A percentile compares a stretch with the other conserved stretches of the same genome.
These are phyloP conservation scores for Collybia nuda DNA, from an alignment of 768 basidiomycete genomes.

Conservation along the genomic window DNA sequence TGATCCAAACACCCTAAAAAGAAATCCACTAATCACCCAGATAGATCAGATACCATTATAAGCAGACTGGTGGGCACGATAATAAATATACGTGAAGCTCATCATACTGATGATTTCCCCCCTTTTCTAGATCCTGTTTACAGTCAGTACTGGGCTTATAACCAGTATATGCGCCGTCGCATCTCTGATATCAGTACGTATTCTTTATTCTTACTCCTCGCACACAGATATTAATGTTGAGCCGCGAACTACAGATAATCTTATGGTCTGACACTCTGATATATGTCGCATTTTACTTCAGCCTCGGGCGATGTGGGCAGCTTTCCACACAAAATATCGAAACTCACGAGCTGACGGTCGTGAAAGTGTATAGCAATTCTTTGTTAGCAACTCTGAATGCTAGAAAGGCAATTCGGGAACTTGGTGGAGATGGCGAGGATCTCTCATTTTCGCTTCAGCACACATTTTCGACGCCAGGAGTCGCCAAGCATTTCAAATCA, in stretches of 20 bases:
- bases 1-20: conserved; percentile 4
- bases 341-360: background rate
- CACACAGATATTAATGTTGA: no score
- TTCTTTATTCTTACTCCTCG: no score
- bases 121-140: conserved; percentile 32
- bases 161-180: conserved; percentile 42
- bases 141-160: conserved; percentile 39
- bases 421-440: conserved; percentile 45
- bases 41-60: conserved; percentile 47
- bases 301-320: conserved; percentile 46
- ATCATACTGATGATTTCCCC: background rate
- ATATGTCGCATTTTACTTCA: conserved; percentile 60
- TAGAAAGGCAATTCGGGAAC: conserved; percentile 38
- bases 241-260: no score
- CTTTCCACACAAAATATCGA: no score
- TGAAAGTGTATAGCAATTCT: conserved; percentile 53
- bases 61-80: conserved; percentile 25
- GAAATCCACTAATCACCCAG: conserved; percentile 10
- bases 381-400: conserved; percentile 55
- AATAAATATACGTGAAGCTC: no score
- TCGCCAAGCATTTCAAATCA: conserved; percentile 25
- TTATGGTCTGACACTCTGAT: conserved; percentile 47
- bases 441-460: conserved; percentile 47
- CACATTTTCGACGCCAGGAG: conserved; percentile 32
- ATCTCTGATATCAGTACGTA: conserved; percentile 35